phyloP scores from a whole-genome alignment of 495 filamentous ascomycete species.

The Penicillium cataractarum region DNA sequence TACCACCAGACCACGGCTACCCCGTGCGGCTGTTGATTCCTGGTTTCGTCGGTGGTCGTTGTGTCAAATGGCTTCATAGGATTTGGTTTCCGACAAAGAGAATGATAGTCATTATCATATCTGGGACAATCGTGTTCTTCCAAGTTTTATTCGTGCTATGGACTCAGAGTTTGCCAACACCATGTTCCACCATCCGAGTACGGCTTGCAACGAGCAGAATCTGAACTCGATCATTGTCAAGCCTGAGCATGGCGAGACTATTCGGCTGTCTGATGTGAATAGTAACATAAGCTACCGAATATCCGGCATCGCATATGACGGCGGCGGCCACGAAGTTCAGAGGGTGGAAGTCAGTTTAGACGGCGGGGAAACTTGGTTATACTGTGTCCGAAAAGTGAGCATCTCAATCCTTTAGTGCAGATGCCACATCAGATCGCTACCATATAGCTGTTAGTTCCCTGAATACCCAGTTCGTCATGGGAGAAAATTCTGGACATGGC shows the following conservation, averaged over 20 bases:
- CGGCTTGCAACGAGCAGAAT: conserved; percentile 1
- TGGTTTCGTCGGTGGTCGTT: conserved; percentile 58
- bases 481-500: conserved; percentile 4
- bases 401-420: neutral
- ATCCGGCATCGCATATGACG: neutral
- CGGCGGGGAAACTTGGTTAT: neutral
- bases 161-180: conserved; percentile 3
- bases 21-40: conserved; percentile 61
- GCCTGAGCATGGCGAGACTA: conserved; percentile 2
- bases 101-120: conserved; percentile 5
- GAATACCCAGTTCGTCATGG: conserved; percentile 5
- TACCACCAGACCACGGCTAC: conserved; percentile 63
- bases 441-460: neutral
- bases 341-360: conserved; percentile 4
- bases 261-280: neutral
- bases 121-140: conserved; percentile 4
- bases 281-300: neutral
- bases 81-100: conserved; percentile 1
- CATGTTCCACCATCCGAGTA: conserved; percentile 6
- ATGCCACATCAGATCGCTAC: neutral
- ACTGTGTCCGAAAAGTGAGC: conserved; percentile 4
- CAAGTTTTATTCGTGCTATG: conserved; percentile 1
- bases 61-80: conserved; percentile 60
- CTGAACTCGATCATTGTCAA: conserved; percentile 8
- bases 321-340: conserved; percentile 5